Evolutionary conservation across 805 yeast species (phyloP).

Genomic region (Tetrapisispora nanseiensis): DNA sequence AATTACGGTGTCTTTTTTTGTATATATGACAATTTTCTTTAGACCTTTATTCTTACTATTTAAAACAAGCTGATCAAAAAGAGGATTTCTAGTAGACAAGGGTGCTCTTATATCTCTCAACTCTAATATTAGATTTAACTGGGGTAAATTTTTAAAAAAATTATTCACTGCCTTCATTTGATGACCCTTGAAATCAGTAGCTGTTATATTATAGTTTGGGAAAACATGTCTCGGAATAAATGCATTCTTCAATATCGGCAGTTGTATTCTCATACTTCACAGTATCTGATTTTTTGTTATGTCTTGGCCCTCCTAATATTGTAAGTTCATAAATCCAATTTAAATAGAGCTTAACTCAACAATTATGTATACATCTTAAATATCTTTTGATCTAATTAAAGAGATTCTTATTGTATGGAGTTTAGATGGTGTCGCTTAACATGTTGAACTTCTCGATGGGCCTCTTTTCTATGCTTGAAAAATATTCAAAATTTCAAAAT

Average conservation of each 20-base stretch:
- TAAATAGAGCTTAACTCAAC: no score
- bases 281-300: background rate
- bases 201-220: constrained; percentile 58
- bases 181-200: constrained; percentile 84
- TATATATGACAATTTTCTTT: constrained; percentile 45
- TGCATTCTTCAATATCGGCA: background rate
- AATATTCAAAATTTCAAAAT: background rate
- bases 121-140: constrained; percentile 73
- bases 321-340: no score
- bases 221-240: constrained; percentile 66
- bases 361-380: no score
- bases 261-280: background rate
- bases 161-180: constrained; percentile 68
- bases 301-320: no score
- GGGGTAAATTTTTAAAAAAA: constrained; percentile 62
- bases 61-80: constrained; percentile 58
- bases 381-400: no score
- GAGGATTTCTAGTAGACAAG: constrained; percentile 63
- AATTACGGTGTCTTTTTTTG: constrained; percentile 57
- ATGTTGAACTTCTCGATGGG: no score
- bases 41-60: constrained; percentile 30
- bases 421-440: no score
- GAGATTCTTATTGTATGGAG: no score
- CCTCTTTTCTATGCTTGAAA: no score
- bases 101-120: constrained; percentile 89